phyloP scores from a whole-genome alignment of 2,329 filamentous ascomycete species.

The Sclerotinia borealis region DNA sequence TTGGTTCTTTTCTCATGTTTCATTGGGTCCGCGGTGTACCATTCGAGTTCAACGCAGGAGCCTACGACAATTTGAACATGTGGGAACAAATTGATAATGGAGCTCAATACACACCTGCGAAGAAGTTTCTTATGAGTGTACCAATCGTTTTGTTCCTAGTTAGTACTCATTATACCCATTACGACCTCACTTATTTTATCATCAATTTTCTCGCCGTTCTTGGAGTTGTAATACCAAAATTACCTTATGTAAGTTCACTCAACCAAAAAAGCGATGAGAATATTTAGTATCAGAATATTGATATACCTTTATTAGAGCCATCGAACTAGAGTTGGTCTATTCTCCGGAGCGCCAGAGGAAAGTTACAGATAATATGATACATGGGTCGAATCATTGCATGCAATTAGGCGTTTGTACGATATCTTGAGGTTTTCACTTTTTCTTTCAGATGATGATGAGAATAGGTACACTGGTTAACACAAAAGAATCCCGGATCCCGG shows the following conservation, averaged over 20 bases:
- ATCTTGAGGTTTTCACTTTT: constrained; percentile 23
- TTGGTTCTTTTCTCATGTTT: constrained; percentile 98
- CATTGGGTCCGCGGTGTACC: constrained; percentile 97
- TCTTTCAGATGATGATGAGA: constrained; percentile 23
- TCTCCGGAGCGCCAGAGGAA: constrained; percentile 64
- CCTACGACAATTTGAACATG: constrained; percentile 99
- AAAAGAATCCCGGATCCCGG: constrained; percentile 17
- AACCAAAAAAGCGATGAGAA: not conserved
- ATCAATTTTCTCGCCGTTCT: constrained; percentile 94
- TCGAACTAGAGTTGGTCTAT: constrained; percentile 69
- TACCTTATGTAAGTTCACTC: constrained; percentile 70
- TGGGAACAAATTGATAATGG: constrained; percentile 99
- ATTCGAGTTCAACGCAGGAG: constrained; percentile 97
- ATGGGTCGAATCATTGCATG: constrained; percentile 18
- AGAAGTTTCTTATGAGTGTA: constrained; percentile 94
- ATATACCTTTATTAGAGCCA: constrained; percentile 53
- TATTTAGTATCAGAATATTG: not conserved
- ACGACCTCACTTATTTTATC: constrained; percentile 92
- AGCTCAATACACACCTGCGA: constrained; percentile 95
- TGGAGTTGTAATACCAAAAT: constrained; percentile 89
- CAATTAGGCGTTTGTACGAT: constrained; percentile 28
- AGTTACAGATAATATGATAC: constrained; percentile 26
- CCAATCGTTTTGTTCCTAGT: constrained; percentile 91
- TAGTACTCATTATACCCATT: constrained; percentile 98
- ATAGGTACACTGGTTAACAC: constrained; percentile 24